Base-by-base conservation (phyloP, 345 rosid species). In the Angophora floribunda region DNA sequence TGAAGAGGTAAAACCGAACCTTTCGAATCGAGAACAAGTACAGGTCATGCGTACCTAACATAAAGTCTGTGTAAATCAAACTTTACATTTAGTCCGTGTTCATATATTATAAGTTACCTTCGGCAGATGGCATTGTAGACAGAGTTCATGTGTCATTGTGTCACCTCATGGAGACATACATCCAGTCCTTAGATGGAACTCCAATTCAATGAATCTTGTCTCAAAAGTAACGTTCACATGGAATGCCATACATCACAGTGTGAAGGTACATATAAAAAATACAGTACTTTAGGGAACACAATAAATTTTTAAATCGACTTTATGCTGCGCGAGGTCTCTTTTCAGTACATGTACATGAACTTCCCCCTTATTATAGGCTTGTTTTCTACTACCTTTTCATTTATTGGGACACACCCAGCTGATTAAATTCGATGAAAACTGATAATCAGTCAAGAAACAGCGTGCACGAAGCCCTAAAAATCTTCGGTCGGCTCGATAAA, bases 401-500 rank as follows among this genome's bases (percentile, higher is more conserved):
- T 47, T 70, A 36, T 70, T 70, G 82, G 82, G 82, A 17, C 26
- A 36, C 82, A 36, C 14, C 47, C 82, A 4, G 44, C 82, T 96
- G 55, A 93, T 97, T 87, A 93, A 96, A 67, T 97, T 96, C 16
- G 93, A 93, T 89, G 98, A 94, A 92, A 41, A 93, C 92, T 86
- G 97, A 98, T 89, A 6, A 75, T 75, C 49, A 10, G 87, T 86
- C 57, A 86, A 86, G 80, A 30, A 87, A 52, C 45, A 85, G 91
- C 90, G 89, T 92, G 91, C 91, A 87, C 96, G 16, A 89, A 90
- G 85, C 88, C 94, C 98, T 91, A 95, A 91, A 94, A 92, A 92
- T 95, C 88, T 93, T 93, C 91, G 88, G 96, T 92, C 88, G 90
- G 95, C 98, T 94, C 98, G 89, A 95, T 95, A 92, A 93, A 95